phyloP scores from a whole-genome alignment of 441 rosid genomes.

The Gossypium schwendimanii region DNA sequence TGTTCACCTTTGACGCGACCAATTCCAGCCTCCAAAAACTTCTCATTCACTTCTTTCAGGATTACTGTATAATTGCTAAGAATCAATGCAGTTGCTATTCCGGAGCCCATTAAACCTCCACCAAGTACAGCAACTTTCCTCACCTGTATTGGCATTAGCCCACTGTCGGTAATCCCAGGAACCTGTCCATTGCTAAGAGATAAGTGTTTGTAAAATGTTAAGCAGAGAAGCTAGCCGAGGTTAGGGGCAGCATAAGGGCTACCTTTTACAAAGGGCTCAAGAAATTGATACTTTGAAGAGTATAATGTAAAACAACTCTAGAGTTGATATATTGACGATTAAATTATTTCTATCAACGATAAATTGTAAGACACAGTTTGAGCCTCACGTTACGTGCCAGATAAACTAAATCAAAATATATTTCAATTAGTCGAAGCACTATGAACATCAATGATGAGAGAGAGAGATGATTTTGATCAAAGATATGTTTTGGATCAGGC shows the following conservation, averaged over 20 bases:
- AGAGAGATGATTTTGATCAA: not conserved
- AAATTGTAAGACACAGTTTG: not conserved
- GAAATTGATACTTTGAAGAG: not conserved
- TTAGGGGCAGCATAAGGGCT: not conserved
- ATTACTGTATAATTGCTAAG: conserved; percentile 77
- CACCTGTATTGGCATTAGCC: conserved; percentile 65
- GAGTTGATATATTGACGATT: not conserved
- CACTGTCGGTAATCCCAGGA: conserved; percentile 83
- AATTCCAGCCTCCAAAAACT: conserved; percentile 80
- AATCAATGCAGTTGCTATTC: conserved; percentile 87
- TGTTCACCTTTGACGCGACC: conserved; percentile 71
- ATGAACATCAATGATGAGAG: not conserved
- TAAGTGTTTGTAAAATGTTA: not conserved
- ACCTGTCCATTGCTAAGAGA: conserved; percentile 37
- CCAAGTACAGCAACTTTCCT: conserved; percentile 87
- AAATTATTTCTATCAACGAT: not conserved
- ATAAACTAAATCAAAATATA: not conserved
- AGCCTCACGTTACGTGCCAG: not conserved
- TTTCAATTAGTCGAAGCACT: not conserved
- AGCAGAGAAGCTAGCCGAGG: not conserved
- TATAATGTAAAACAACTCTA: not conserved
- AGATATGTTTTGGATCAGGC: not conserved
- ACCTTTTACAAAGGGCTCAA: not conserved
- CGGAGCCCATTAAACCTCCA: conserved; percentile 98
- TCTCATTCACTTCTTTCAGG: conserved; percentile 85